Percentiles rank a stretch among this genome's conserved stretches.
These are phyloP conservation scores for Plasmodiophora brassicae DNA, from an alignment of 208 protist genomes.

Conservation along the genomic window DNA sequence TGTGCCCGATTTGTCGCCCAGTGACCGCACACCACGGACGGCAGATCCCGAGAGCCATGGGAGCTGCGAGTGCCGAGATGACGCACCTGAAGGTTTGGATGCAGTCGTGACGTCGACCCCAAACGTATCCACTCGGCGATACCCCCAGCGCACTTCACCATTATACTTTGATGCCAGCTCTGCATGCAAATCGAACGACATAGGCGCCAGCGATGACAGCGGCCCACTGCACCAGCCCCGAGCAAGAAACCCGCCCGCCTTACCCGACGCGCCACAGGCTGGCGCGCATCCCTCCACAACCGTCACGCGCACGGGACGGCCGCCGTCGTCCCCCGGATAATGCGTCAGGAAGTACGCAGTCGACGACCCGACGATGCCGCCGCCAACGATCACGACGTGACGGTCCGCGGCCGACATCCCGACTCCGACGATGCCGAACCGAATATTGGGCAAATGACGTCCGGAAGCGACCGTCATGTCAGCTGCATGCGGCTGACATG, in stretches of 20 bases:
- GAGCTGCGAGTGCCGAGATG: no score
- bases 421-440: no score
- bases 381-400: not conserved
- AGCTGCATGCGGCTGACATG: no score
- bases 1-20: conserved; percentile 26
- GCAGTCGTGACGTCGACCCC: not conserved
- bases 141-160: not conserved
- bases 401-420: no score
- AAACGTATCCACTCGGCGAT: not conserved
- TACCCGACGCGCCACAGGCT: conserved; percentile 26
- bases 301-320: not conserved
- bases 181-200: conserved; percentile 17
- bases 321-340: no score
- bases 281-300: not conserved
- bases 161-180: not conserved
- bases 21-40: not conserved
- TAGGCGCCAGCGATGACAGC: not conserved
- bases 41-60: no score
- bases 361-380: not conserved
- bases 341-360: conserved; percentile 32
- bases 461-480: no score
- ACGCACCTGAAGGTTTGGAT: not conserved
- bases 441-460: no score
- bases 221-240: conserved; percentile 29
- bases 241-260: conserved; percentile 40